Evolutionary conservation across 768 basidiomycete genomes (phyloP).

Genomic region (Candolleomyces efflorescens): DNA sequence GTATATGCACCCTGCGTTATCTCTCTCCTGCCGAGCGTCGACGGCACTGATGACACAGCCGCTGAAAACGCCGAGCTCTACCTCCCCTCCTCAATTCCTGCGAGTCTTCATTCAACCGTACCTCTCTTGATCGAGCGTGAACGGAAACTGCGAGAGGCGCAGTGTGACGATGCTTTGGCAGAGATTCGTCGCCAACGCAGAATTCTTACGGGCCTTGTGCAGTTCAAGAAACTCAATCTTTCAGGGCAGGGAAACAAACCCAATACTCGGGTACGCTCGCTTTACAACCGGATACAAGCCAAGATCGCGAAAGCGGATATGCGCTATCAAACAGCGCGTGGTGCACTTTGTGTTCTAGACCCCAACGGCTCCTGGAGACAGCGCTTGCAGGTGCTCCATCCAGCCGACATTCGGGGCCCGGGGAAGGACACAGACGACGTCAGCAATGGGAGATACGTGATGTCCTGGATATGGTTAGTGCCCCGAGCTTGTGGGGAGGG

Average conservation of each 20-base stretch:
- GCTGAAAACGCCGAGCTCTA: background rate
- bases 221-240: background rate
- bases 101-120: background rate
- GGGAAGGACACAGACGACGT: background rate
- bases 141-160: background rate
- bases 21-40: background rate
- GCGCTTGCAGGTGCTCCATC: background rate
- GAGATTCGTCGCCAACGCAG: background rate
- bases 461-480: background rate
- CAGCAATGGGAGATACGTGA: background rate
- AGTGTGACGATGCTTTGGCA: background rate
- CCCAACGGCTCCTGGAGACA: background rate
- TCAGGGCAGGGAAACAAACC: background rate
- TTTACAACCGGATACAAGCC: background rate
- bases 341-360: background rate
- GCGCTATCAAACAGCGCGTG: too few relatives aligned
- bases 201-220: background rate
- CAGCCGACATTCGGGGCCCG: background rate
- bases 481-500: background rate
- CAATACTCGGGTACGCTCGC: background rate
- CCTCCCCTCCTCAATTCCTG: background rate
- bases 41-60: background rate
- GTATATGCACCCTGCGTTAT: background rate
- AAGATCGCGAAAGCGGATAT: background rate
- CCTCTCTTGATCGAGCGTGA: background rate